Conservation (phyloP, 176 grass and related monocot species). For the Metroxylon sagu region DNA sequence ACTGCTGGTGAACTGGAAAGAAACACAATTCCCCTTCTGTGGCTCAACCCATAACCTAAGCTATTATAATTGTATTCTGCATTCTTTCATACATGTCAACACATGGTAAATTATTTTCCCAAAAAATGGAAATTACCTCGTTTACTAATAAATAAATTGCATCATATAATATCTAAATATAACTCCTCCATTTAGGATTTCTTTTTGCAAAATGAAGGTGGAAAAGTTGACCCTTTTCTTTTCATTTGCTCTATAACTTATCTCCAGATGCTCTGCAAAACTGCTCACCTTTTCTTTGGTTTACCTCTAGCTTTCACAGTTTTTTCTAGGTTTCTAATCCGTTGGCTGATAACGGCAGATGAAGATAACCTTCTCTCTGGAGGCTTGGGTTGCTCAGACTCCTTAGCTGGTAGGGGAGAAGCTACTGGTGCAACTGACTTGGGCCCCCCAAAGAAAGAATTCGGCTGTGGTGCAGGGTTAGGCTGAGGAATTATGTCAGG, state of each 20-base stretch:
- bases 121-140: no score
- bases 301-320: slow-evolving; percentile 69
- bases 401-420: slow-evolving; percentile 24
- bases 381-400: slow-evolving; percentile 8
- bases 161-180: no score
- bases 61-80: no score
- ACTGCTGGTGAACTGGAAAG: no score
- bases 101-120: no score
- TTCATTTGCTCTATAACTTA: not conserved
- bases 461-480: slow-evolving; percentile 16
- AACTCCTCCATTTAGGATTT: no score
- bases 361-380: slow-evolving; percentile 29
- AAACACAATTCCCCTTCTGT: no score
- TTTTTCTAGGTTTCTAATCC: slow-evolving; percentile 74
- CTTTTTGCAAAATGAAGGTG: no score
- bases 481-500: slow-evolving; percentile 34
- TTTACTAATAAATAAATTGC: no score
- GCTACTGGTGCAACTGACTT: slow-evolving; percentile 35
- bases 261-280: not conserved
- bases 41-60: no score
- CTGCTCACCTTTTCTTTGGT: slow-evolving; percentile 43
- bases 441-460: slow-evolving; percentile 41
- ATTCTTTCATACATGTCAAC: no score
- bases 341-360: slow-evolving; percentile 57
- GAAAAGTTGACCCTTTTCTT: not conserved